Evolutionary conservation across 2,329 filamentous ascomycete species (phyloP), one percentile per base, ranked within the genome.

Genomic region (Pestalotiopsis sp.): DNA sequence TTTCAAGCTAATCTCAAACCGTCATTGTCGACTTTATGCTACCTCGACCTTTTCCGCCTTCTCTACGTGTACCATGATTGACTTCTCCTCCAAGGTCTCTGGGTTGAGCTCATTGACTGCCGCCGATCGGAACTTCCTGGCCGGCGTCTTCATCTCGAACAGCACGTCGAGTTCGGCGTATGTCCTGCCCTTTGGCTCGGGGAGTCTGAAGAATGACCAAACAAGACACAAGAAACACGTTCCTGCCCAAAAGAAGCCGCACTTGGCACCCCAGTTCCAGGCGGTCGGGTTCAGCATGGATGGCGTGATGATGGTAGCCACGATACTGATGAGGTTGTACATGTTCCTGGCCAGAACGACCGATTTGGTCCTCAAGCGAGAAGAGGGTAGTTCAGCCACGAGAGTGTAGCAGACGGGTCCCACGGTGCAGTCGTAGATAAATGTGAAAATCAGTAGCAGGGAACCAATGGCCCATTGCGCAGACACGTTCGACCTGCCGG

Each of bases 81-180:
- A 23, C 36, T 64, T 49, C n/a, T 49, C n/a, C 38, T 45, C 61
- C 23, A 64, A 13, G 20, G 11, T 39, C 20, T 45, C 61, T 11
- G 61, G 61, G 13, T 64, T 57, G 13, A 58, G 4, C 63, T 66
- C 63, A n/a, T 56, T 20, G n/a, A 66, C 49, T 4, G 63, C n/a
- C 23, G 63, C 20, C 1, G 41, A 36, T 4, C 7, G 14, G 20
- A 66, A 66, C 27, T 58, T 41, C 11, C 63, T 56, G 13, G 63
- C 63, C 5, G 63, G 63, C 4, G 31, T 31, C 39, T 57, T 57
- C 13, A 67, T 66, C 39, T 80, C 77, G 71, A 85, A 84, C 69
- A 85, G 70, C 3, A 78, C 72, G 66, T 84, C 83, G 13, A 85
- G 79, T 75, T 85, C 83, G 67, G 81, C 81, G 57, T 82, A 78